Evolutionary conservation across 345 rosid species (phyloP).

Genomic region (thale cress (Arabidopsis thaliana)): DNA sequence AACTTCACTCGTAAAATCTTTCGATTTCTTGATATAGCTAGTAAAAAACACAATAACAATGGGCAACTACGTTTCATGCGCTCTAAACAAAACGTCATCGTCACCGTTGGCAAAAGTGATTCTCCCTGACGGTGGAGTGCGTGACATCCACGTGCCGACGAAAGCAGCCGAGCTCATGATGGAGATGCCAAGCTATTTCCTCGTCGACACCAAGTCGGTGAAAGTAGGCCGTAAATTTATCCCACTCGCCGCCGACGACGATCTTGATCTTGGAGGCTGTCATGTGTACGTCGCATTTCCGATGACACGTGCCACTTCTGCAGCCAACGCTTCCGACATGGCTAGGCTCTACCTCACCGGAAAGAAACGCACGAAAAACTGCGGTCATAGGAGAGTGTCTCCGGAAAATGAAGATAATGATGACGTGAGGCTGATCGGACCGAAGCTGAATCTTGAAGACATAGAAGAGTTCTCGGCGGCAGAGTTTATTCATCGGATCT

Average conservation of each 20-base stretch:
- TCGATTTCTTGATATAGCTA: neutral
- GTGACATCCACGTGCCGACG: slow-evolving; percentile 53
- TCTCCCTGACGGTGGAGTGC: slow-evolving; percentile 67
- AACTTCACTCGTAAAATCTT: neutral
- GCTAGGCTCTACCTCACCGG: slow-evolving; percentile 55
- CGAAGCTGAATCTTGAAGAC: slow-evolving; percentile 61
- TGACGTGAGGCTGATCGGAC: slow-evolving; percentile 16
- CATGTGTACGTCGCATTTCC: slow-evolving; percentile 71
- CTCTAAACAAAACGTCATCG: slow-evolving; percentile 43
- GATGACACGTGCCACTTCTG: slow-evolving; percentile 65
- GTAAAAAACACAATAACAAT: slow-evolving; percentile 38
- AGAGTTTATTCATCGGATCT: slow-evolving; percentile 61
- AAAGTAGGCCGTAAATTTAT: slow-evolving; percentile 61
- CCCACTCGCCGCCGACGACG: slow-evolving; percentile 79
- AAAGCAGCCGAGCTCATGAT: slow-evolving; percentile 92
- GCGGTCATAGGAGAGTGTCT: slow-evolving; percentile 52
- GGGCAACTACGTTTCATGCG: slow-evolving; percentile 86
- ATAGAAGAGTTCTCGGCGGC: slow-evolving; percentile 59
- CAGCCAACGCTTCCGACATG: slow-evolving; percentile 68
- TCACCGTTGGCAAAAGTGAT: slow-evolving; percentile 53
- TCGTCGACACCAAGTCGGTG: slow-evolving; percentile 63
- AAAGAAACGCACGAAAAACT: slow-evolving; percentile 44
- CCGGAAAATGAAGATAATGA: slow-evolving; percentile 10
- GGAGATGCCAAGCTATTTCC: slow-evolving; percentile 76
- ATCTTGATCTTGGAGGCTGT: slow-evolving; percentile 50